These are phyloP conservation scores for Dendrostoma leiphaemia DNA, from an alignment of 2,329 filamentous ascomycete genomes.

Conservation along the genomic window DNA sequence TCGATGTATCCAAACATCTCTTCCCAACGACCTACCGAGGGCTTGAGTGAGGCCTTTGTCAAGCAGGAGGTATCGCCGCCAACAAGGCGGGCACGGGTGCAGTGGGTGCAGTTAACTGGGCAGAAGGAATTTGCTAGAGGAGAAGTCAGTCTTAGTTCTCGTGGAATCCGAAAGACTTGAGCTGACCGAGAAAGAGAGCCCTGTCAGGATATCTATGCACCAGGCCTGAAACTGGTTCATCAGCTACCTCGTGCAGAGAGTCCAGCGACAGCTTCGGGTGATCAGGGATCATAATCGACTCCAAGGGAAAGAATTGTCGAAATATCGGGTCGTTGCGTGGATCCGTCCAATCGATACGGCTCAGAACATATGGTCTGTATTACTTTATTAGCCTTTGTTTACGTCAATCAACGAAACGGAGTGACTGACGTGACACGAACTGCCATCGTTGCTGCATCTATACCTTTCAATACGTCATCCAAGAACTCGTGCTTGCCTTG, in stretches of 20 bases:
- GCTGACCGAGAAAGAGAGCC: slow-evolving; percentile 57
- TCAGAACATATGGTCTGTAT: slow-evolving; percentile 55
- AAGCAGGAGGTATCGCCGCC: slow-evolving; percentile 54
- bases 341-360: slow-evolving; percentile 57
- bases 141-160: background rate
- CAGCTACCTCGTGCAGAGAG: slow-evolving; percentile 55
- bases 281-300: slow-evolving; percentile 50
- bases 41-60: slow-evolving; percentile 41
- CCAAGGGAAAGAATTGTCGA: slow-evolving; percentile 58
- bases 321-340: slow-evolving; percentile 59
- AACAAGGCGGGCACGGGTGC: slow-evolving; percentile 59
- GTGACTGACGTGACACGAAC: slow-evolving; percentile 48
- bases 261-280: slow-evolving; percentile 55
- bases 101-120: slow-evolving; percentile 62
- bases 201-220: slow-evolving; percentile 66
- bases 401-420: too few species aligned
- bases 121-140: slow-evolving; percentile 56
- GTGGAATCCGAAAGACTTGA: background rate
- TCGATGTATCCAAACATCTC: slow-evolving; percentile 56
- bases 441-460: slow-evolving; percentile 56
- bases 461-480: slow-evolving; percentile 50
- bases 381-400: too few species aligned
- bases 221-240: slow-evolving; percentile 55
- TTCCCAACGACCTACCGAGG: slow-evolving; percentile 48
- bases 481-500: slow-evolving; percentile 53